These are phyloP conservation scores for Fusarium abutilonis DNA, from an alignment of 2,329 filamentous ascomycete genomes.

Conservation along the genomic window DNA sequence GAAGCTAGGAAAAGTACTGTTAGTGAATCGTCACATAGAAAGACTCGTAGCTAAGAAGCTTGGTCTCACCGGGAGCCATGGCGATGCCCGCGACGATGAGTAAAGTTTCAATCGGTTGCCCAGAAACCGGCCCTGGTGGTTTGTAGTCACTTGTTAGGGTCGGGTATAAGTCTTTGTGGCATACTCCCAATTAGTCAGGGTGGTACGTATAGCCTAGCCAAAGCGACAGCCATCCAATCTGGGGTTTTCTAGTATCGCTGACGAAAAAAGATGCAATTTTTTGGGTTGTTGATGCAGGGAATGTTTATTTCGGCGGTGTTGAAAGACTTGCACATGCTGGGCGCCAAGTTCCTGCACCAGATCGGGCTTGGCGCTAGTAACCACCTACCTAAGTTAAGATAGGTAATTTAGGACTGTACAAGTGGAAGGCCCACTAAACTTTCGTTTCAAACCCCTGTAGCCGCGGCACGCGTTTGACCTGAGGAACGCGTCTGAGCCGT, in stretches of 20 bases:
- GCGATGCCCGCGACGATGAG: slow-evolving; percentile 27
- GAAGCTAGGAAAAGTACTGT: slow-evolving; percentile 33
- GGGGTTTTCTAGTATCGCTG: slow-evolving; percentile 1
- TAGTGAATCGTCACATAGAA: slow-evolving; percentile 17
- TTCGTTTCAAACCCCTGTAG: slow-evolving; percentile 21
- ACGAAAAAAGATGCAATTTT: slow-evolving; percentile 13
- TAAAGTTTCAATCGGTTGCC: slow-evolving; percentile 18
- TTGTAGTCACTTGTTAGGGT: slow-evolving; percentile 29
- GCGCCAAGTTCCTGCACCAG: slow-evolving; percentile 3
- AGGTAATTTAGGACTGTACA: neutral
- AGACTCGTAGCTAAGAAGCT: neutral
- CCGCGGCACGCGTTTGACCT: slow-evolving; percentile 21
- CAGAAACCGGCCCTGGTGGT: slow-evolving; percentile 30
- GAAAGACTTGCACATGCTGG: slow-evolving; percentile 14
- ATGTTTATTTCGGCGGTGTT: slow-evolving; percentile 22
- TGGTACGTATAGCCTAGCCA: slow-evolving; percentile 27
- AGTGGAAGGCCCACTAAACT: slow-evolving; percentile 12
- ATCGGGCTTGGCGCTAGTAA: slow-evolving; percentile 9
- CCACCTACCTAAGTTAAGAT: neutral
- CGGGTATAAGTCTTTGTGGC: slow-evolving; percentile 24
- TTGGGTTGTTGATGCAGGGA: slow-evolving; percentile 34
- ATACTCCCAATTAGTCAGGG: slow-evolving; percentile 33
- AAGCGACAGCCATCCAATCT: slow-evolving; percentile 39
- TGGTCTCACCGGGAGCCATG: slow-evolving; percentile 45
- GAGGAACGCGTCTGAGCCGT: slow-evolving; percentile 27